Base-by-base conservation (phyloP, 257 asterid genomes). In the Cordia subcordata region DNA sequence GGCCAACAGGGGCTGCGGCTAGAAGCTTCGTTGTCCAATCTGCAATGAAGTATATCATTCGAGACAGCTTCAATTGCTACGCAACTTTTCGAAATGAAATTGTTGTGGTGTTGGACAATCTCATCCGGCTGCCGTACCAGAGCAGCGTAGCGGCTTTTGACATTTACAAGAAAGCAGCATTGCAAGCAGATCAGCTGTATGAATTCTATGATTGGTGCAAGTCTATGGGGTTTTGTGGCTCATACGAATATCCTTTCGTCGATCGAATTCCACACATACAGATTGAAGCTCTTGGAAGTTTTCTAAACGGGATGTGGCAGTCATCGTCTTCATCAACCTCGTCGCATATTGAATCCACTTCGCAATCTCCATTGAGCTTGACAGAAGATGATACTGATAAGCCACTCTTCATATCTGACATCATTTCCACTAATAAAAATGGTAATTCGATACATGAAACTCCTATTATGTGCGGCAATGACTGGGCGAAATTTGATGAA, bases 251-350 rank as follows among this genome's bases (percentile, higher is more conserved):
- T 55, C 89, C 92, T 10, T 74, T 66, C 16, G 66, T 88, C 14
- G 90, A 82, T 57, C 67, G 68, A 47, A 81, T 81, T 14, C 92
- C 92, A 0, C 69, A 69, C 1, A 78, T 79, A 0, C 87, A 88
- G 37, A 76, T 82, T 67, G 72, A 53, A 20, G 87, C 89, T 8
- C 79, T 88, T 3, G 94, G 79, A 10, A 64, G 52, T 14, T 79
- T 88, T 57, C 82, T 88, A 10, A 52, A 51, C 8, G 87, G 87
- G 16, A 79, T 85, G 87, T 83, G 94, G 87, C 82, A 76, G 68
- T 51, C 80, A 0, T 47, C 73, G 4, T 16, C 53, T 40, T 40
- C 70, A 5, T 60, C 72, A 6, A 57, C 50, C 18, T 1, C 1
- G 22, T 49, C 54, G 8, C 54, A 21, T 17, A n/a, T 21, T 8